Conservation (phyloP, 768 basidiomycete species). For the Termitomyces heimii region DNA sequence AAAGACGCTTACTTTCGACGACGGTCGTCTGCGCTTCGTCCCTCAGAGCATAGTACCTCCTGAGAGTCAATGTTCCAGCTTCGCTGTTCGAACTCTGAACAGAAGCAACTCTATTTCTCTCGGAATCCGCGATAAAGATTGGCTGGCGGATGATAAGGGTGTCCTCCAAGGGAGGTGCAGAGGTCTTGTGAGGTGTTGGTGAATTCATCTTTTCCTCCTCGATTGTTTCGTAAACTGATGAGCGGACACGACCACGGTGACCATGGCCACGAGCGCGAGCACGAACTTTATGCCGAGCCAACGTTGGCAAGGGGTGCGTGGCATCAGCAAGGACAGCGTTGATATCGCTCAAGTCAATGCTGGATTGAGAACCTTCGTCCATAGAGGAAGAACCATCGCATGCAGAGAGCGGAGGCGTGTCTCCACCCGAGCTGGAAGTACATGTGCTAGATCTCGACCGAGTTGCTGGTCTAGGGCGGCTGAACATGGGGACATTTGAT, state of each 20-base stretch:
- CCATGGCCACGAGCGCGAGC: slow-evolving; percentile 56
- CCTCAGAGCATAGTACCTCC: slow-evolving; percentile 63
- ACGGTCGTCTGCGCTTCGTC: slow-evolving; percentile 66
- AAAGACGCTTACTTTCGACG: slow-evolving; percentile 55
- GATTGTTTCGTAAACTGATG: slow-evolving; percentile 77
- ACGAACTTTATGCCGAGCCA: slow-evolving; percentile 36
- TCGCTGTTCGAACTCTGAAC: slow-evolving; percentile 61
- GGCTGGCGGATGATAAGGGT: slow-evolving; percentile 33
- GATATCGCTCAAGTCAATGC: slow-evolving; percentile 65
- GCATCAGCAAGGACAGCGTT: slow-evolving; percentile 50
- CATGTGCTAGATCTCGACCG: slow-evolving; percentile 67
- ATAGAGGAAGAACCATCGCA: slow-evolving; percentile 60
- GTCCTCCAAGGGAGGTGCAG: slow-evolving; percentile 23
- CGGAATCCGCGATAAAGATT: slow-evolving; percentile 54
- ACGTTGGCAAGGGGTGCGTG: slow-evolving; percentile 42
- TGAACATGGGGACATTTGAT: slow-evolving; percentile 50
- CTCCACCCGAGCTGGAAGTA: slow-evolving; percentile 59
- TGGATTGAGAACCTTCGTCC: slow-evolving; percentile 71
- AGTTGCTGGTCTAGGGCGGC: slow-evolving; percentile 43
- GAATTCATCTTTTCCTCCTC: slow-evolving; percentile 55
- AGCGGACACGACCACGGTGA: slow-evolving; percentile 64
- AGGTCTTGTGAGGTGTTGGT: slow-evolving; percentile 17
- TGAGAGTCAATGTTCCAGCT: slow-evolving; percentile 53
- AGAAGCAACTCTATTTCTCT: slow-evolving; percentile 37
- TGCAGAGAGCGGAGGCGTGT: slow-evolving; percentile 65